Conservation (phyloP, 768 basidiomycete species). For the Xerocomellus intermedius region DNA sequence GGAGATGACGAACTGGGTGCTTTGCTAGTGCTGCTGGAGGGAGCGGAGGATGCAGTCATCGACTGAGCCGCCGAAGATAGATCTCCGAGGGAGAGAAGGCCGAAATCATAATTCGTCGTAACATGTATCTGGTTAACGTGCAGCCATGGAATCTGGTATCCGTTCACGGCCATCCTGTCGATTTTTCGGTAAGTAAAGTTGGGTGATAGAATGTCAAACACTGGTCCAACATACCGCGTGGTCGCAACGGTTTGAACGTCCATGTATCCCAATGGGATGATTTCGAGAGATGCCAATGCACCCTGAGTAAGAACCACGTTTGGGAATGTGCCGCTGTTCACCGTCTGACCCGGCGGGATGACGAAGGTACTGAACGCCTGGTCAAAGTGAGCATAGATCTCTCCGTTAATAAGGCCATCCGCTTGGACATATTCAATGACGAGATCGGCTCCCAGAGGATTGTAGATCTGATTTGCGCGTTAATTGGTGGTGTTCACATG, state of each 20-base stretch:
- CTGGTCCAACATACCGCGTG: constrained; percentile 25
- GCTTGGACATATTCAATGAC: constrained; percentile 56
- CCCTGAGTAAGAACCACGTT: constrained; percentile 63
- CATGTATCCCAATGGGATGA: constrained; percentile 53
- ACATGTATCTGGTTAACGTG: constrained; percentile 54
- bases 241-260: constrained; percentile 55
- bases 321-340: constrained; percentile 56
- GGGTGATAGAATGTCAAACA: background rate
- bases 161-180: constrained; percentile 44
- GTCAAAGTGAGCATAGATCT: constrained; percentile 57
- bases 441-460: constrained; percentile 58
- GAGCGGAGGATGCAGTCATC: background rate
- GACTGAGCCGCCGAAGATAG: constrained; percentile 18
- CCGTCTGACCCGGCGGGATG: constrained; percentile 55
- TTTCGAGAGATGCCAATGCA: constrained; percentile 51
- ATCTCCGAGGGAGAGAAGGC: constrained; percentile 17
- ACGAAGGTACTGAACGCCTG: constrained; percentile 54
- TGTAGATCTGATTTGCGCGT: constrained; percentile 40
- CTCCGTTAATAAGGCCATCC: constrained; percentile 50
- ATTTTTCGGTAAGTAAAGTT: background rate
- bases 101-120: constrained; percentile 45
- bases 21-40: background rate
- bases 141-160: constrained; percentile 67
- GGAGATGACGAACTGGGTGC: background rate
- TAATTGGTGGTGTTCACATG: background rate